A percentile compares a stretch with the other conserved stretches of the same genome.
Evolutionary conservation across 805 yeast species (phyloP).

Genomic region (Candida broadrunensis): DNA sequence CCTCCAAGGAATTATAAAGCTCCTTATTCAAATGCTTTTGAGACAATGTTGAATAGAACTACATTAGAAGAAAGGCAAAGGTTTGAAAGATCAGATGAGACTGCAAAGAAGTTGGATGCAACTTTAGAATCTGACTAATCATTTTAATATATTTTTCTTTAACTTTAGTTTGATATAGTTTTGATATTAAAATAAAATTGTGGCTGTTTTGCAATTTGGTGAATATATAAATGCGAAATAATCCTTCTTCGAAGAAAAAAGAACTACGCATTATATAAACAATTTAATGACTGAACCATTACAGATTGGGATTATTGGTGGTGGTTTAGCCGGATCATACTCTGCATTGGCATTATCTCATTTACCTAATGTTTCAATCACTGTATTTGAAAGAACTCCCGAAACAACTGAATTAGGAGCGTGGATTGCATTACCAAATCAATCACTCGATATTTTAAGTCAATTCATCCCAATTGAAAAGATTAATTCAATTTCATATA

Average conservation of each 20-base stretch:
- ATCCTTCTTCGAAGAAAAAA: too few relatives aligned
- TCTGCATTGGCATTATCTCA: slow-evolving; percentile 1
- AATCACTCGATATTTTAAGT: slow-evolving; percentile 2
- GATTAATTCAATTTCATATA: slow-evolving; percentile 2
- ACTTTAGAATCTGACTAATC: too few relatives aligned
- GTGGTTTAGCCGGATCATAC: slow-evolving; percentile 3
- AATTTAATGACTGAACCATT: too few relatives aligned
- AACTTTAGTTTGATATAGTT: too few relatives aligned
- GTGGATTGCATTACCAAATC: slow-evolving; percentile 4
- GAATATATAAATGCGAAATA: not conserved
- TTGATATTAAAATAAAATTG: too few relatives aligned
- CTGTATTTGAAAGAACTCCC: slow-evolving; percentile 1
- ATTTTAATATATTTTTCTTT: too few relatives aligned
- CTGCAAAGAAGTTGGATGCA: slow-evolving; percentile 30
- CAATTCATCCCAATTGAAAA: slow-evolving; percentile 3
- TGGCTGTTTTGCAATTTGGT: too few relatives aligned
- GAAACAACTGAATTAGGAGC: slow-evolving; percentile 5
- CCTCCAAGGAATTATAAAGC: slow-evolving; percentile 36
- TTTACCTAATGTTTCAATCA: slow-evolving; percentile 2
- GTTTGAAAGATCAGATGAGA: slow-evolving; percentile 32
- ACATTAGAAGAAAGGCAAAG: slow-evolving; percentile 36
- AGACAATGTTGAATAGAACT: slow-evolving; percentile 40
- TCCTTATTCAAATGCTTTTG: slow-evolving; percentile 36
- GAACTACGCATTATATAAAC: too few relatives aligned
- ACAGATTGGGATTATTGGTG: slow-evolving; percentile 4